Evolutionary conservation across 1,139 yeast genomes (phyloP).

Genomic region (Taiozyma sp.): DNA sequence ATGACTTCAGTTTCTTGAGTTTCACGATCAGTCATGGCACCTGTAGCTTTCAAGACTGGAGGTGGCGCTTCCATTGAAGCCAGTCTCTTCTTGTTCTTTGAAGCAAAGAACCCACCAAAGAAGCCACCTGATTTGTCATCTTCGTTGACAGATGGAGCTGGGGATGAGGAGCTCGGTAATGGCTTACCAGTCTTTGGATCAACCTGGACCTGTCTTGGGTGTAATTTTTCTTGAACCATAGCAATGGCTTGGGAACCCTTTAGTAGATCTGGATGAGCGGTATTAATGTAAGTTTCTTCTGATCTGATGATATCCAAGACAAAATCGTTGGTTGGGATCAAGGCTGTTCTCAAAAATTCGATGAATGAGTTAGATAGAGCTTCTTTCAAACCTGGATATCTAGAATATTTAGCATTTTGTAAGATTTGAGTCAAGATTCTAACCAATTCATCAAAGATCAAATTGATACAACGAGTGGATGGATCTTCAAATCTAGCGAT

Average conservation of each 20-base stretch:
- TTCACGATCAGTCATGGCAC: conserved; percentile 93
- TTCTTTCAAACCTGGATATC: conserved; percentile 90
- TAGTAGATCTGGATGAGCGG: conserved; percentile 95
- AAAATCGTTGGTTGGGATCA: conserved; percentile 81
- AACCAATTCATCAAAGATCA: conserved; percentile 91
- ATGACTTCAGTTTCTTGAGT: conserved; percentile 96
- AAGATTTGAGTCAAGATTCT: conserved; percentile 85
- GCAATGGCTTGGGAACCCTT: conserved; percentile 96
- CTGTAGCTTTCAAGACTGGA: conserved; percentile 89
- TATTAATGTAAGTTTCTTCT: conserved; percentile 92
- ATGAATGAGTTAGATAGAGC: conserved; percentile 78
- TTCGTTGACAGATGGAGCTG: conserved; percentile 28
- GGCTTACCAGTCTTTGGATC: conserved; percentile 95
- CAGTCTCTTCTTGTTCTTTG: conserved; percentile 89
- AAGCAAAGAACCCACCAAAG: conserved; percentile 91
- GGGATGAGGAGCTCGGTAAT: conserved; percentile 34
- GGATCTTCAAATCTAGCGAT: conserved; percentile 95
- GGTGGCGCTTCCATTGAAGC: conserved; percentile 99
- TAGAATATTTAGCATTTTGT: conserved; percentile 72
- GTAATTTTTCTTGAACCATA: conserved; percentile 86
- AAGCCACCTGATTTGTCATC: conserved; percentile 62
- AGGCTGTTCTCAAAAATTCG: conserved; percentile 73
- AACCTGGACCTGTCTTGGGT: conserved; percentile 78
- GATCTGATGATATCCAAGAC: conserved; percentile 77
- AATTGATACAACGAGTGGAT: conserved; percentile 77